Evolutionary conservation across 2,329 filamentous ascomycete genomes (phyloP), one percentile per base, ranked within the genome.

Genomic region (Davidsoniella eucalypti): DNA sequence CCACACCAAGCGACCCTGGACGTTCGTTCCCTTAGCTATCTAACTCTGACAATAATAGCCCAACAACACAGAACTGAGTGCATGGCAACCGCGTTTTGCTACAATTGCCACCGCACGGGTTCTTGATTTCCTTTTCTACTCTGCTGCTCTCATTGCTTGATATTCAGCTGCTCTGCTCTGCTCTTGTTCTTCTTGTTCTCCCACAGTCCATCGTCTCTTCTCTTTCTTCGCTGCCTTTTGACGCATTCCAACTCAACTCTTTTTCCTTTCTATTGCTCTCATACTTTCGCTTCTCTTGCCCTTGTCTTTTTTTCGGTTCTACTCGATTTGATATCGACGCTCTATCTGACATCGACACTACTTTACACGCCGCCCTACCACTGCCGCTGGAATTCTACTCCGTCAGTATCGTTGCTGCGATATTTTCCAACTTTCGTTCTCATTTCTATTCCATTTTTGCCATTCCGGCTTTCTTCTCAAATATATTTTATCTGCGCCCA

Each of bases 271-370:
- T 48, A 21, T 51, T 42, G n/a, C 39, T 47, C 39, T 42, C 33
- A 21, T 43, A 18, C 29, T 23, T 46, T 37, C 40, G 50, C 16
- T 46, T 43, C 44, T 43, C 4, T 33, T 43, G 36, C 46, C 36
- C 46, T 23, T 26, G 12, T 18, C 4, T 23, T 40, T 23, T 44
- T 52, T 46, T 26, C 12, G 44, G 29, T 25, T 17, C 18, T 39
- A 4, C 29, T 52, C 50, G 50, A 36, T 52, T 52, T 52, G 50
- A 52, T 21, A 52, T 52, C 50, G 39, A 52, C 44, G 23, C 12
- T 9, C 39, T 21, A 43, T 25, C 17, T 43, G 29, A 21, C 36
- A 41, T 38, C 36, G 16, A 10, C 16, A 12, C 33, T 45, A n/a
- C 25, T 33, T 46, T 36, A 16, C 10, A 39, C 17, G 36, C 17